Percentiles rank a stretch among this genome's conserved stretches.
phyloP scores from a whole-genome alignment of 148 eudicot species.

The Vaccinium macrocarpon region DNA sequence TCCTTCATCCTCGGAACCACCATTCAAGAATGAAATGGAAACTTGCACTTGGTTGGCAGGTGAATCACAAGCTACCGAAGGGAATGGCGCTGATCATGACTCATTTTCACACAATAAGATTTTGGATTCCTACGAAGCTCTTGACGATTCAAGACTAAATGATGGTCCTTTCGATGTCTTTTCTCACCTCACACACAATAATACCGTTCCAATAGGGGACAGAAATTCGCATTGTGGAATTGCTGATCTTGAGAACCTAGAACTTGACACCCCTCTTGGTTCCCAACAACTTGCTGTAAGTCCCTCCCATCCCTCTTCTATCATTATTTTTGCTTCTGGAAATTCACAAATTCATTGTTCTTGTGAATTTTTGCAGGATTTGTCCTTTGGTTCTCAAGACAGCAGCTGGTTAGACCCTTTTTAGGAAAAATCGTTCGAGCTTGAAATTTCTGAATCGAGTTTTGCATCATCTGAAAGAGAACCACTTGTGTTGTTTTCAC shows the following conservation, averaged over 20 bases:
- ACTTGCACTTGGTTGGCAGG: slow-evolving; percentile 38
- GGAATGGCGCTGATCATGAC: slow-evolving; percentile 26
- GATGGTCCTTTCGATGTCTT: slow-evolving; percentile 15
- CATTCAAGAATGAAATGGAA: slow-evolving; percentile 23
- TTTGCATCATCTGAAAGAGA: not conserved
- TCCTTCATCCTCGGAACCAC: slow-evolving; percentile 28
- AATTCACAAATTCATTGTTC: not conserved
- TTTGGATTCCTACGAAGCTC: slow-evolving; percentile 30
- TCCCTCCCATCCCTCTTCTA: not conserved
- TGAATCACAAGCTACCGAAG: slow-evolving; percentile 48
- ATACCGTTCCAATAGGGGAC: slow-evolving; percentile 20
- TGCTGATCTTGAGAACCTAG: slow-evolving; percentile 49
- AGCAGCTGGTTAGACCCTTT: slow-evolving; percentile 54
- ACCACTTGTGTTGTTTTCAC: not conserved
- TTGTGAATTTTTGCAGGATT: slow-evolving; percentile 43
- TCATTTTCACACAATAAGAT: slow-evolving; percentile 52
- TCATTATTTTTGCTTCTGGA: not conserved
- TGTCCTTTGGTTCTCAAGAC: slow-evolving; percentile 74
- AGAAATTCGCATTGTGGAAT: slow-evolving; percentile 24
- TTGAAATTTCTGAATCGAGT: not conserved
- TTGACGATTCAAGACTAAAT: slow-evolving; percentile 23
- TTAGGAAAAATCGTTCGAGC: slow-evolving; percentile 11
- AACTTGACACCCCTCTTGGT: slow-evolving; percentile 52
- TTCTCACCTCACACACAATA: slow-evolving; percentile 21
- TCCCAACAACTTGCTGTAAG: slow-evolving; percentile 52